phyloP scores from a whole-genome alignment of 257 asterid species.

The Cruciata laevipes region DNA sequence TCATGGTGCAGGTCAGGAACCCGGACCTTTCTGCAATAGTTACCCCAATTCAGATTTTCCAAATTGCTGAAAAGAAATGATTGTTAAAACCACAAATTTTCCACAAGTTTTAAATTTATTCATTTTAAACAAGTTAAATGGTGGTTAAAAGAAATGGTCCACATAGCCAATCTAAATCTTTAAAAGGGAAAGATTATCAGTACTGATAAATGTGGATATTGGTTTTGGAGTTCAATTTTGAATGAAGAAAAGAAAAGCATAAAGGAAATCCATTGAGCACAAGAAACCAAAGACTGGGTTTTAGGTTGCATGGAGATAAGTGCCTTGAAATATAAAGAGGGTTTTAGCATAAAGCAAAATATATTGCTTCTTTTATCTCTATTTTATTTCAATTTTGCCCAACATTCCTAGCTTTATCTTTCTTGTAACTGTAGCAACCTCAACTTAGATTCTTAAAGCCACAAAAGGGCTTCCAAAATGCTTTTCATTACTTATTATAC shows the following conservation, averaged over 20 bases:
- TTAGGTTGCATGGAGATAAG: conserved; percentile 47
- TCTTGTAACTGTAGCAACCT: conserved; percentile 55
- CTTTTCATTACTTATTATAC: background rate
- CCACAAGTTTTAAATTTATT: too few relatives aligned
- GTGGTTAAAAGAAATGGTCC: background rate
- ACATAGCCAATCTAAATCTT: background rate
- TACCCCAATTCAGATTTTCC: background rate
- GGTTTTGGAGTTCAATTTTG: conserved; percentile 5
- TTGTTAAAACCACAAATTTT: too few relatives aligned
- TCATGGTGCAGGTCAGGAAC: too few relatives aligned
- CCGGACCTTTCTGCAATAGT: too few relatives aligned
- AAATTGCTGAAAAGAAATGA: background rate
- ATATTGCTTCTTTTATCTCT: conserved; percentile 22
- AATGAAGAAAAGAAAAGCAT: conserved; percentile 52
- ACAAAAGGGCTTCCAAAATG: background rate
- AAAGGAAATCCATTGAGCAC: conserved; percentile 58
- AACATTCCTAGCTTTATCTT: conserved; percentile 49
- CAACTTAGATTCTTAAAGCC: conserved; percentile 7
- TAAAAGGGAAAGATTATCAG: background rate
- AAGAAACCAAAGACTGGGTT: conserved; percentile 53
- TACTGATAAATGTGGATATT: background rate
- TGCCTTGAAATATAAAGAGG: conserved; percentile 61
- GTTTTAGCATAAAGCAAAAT: conserved; percentile 41
- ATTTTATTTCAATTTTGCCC: conserved; percentile 15
- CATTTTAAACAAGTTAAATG: background rate